A percentile compares a stretch with the other conserved stretches of the same genome.
Conservation (phyloP, 345 rosid genomes). For the Ricinus communis region DNA sequence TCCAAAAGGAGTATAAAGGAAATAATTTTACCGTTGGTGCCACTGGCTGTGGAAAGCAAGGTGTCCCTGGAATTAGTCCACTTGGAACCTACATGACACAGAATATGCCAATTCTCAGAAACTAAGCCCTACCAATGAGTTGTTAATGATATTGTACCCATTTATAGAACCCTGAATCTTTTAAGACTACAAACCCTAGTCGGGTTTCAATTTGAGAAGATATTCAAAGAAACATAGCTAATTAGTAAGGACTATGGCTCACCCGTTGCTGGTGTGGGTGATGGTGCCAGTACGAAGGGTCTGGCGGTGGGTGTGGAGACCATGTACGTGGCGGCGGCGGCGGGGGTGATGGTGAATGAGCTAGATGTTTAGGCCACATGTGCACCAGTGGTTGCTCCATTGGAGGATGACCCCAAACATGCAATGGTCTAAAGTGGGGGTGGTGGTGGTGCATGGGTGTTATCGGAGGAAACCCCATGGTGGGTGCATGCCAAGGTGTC, state of each 20-base stretch:
- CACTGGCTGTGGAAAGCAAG: slow-evolving; percentile 55
- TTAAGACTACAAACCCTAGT: no score
- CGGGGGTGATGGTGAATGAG: slow-evolving; percentile 34
- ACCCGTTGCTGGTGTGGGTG: slow-evolving; percentile 42
- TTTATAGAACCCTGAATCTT: no score
- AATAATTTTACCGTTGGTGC: slow-evolving; percentile 48
- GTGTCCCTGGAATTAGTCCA: slow-evolving; percentile 51
- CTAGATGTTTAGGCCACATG: slow-evolving; percentile 71
- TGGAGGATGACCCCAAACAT: slow-evolving; percentile 92
- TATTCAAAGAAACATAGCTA: no score
- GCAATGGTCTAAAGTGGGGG: slow-evolving; percentile 58
- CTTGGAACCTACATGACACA: slow-evolving; percentile 39
- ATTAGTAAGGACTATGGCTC: background rate
- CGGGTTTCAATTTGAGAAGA: no score
- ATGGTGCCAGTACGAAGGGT: slow-evolving; percentile 63
- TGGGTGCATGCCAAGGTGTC: slow-evolving; percentile 56
- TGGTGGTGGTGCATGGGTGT: slow-evolving; percentile 40
- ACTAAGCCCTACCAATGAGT: no score
- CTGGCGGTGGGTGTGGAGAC: slow-evolving; percentile 28
- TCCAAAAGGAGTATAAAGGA: slow-evolving; percentile 26
- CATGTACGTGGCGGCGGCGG: slow-evolving; percentile 38
- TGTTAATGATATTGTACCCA: no score
- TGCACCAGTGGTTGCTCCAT: slow-evolving; percentile 39
- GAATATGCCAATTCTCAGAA: background rate
- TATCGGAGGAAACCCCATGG: slow-evolving; percentile 77